Percentiles rank a stretch among this genome's conserved stretches.
phyloP scores from a whole-genome alignment of 139 green algal genomes.

The Raphidocelis subcapitata region DNA sequence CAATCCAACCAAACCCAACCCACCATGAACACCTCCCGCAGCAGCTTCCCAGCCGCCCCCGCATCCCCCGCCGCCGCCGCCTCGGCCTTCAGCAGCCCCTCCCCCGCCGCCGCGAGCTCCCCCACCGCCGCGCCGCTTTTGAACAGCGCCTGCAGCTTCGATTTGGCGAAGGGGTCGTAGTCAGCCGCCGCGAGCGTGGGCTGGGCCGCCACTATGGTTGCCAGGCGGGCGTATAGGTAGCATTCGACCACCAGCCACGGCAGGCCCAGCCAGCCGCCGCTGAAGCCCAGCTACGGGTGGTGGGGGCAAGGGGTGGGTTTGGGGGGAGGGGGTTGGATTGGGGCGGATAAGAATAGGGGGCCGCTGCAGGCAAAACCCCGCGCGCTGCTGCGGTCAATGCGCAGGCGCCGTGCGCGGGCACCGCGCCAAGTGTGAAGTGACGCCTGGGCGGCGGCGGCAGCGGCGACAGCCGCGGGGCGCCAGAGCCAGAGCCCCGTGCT shows the following conservation, averaged over 20 bases:
- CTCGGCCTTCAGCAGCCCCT: background rate
- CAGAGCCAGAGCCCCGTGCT: too few species aligned
- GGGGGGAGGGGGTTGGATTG: too few species aligned
- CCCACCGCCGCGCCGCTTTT: background rate
- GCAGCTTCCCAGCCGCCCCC: background rate
- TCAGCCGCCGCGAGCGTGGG: slow-evolving; percentile 5
- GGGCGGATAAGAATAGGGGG: too few species aligned
- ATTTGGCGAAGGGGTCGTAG: background rate
- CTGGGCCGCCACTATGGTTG: slow-evolving; percentile 13
- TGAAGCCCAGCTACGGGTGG: background rate
- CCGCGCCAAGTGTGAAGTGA: too few species aligned
- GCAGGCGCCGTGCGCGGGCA: too few species aligned
- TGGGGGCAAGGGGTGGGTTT: too few species aligned
- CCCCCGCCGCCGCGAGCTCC: background rate
- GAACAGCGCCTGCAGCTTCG: background rate
- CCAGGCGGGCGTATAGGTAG: slow-evolving; percentile 42
- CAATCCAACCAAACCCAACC: too few species aligned
- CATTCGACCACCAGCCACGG: slow-evolving; percentile 54
- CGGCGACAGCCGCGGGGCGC: too few species aligned
- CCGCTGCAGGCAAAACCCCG: too few species aligned
- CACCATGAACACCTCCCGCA: background rate
- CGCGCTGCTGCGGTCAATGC: too few species aligned
- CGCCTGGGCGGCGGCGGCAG: too few species aligned
- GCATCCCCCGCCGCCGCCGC: background rate
- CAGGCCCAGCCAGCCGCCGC: slow-evolving; percentile 36